phyloP scores from a whole-genome alignment of 371 early-diverging fungal genomes.

The Smittium culicis region DNA sequence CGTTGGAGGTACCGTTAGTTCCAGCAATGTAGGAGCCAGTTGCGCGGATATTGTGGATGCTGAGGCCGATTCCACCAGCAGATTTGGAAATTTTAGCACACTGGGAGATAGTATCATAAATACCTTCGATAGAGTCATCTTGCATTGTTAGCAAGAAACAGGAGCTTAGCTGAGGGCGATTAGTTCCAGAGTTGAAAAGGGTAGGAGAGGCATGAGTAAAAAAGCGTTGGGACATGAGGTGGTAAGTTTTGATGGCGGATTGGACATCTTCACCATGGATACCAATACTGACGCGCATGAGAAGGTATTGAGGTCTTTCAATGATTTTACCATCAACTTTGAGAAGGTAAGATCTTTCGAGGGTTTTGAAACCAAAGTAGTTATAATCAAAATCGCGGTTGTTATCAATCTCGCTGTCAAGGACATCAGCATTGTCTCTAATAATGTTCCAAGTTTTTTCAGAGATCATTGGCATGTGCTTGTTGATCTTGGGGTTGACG shows the following conservation, averaged over 20 bases:
- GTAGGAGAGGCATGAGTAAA: conserved; percentile 99
- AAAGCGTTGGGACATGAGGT: conserved; percentile 85
- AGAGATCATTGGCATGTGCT: conserved; percentile 76
- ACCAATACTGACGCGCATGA: conserved; percentile 97
- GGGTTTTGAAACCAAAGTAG: conserved; percentile 98
- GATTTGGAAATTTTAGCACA: conserved; percentile 97
- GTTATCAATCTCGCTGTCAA: conserved; percentile 87
- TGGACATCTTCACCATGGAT: conserved; percentile 93
- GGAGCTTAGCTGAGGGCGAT: conserved; percentile 85
- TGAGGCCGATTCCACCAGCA: conserved; percentile 97
- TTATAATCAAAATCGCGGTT: conserved; percentile 94
- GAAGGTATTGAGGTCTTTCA: conserved; percentile 98
- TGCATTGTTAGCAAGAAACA: conserved; percentile 96
- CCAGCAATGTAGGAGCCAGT: conserved; percentile 94
- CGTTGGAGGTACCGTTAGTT: conserved; percentile 96
- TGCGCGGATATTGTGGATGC: conserved; percentile 91
- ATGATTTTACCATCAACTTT: conserved; percentile 67
- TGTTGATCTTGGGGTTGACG: conserved; percentile 76
- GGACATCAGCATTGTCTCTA: conserved; percentile 57
- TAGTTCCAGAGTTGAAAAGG: conserved; percentile 96
- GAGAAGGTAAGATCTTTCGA: conserved; percentile 92
- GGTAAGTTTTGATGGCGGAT: conserved; percentile 90
- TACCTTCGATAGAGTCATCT: conserved; percentile 96
- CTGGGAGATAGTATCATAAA: conserved; percentile 93
- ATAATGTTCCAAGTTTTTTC: conserved; percentile 58